Percentiles rank a stretch among this genome's conserved stretches.
Conservation (phyloP, 495 filamentous ascomycete genomes). For the Symbiotaphrina buchneri region DNA sequence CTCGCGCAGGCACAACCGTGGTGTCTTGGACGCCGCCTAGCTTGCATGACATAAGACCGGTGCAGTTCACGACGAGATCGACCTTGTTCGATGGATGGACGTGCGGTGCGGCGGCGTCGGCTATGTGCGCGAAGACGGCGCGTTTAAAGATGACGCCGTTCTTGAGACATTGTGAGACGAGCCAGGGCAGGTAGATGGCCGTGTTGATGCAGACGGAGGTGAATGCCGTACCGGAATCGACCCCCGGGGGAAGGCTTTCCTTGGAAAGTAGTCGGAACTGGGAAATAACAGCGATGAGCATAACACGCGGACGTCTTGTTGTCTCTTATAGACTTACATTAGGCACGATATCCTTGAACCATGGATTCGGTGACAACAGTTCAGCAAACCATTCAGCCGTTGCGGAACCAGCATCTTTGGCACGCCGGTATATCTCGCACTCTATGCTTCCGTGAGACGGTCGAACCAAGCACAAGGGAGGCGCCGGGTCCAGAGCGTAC, state of each 20-base stretch:
- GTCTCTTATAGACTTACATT: constrained; percentile 23
- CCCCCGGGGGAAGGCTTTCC: constrained; percentile 30
- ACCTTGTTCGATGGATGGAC: constrained; percentile 35
- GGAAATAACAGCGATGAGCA: no score
- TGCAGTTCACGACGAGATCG: constrained; percentile 69
- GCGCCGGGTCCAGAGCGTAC: constrained; percentile 21
- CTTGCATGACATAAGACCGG: constrained; percentile 47
- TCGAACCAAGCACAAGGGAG: not conserved
- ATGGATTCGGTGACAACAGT: constrained; percentile 46
- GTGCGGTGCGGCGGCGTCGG: constrained; percentile 42
- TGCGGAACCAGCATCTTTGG: constrained; percentile 30
- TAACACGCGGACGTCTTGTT: not conserved
- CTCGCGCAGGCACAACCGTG: constrained; percentile 53
- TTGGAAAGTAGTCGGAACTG: constrained; percentile 34
- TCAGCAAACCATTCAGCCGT: constrained; percentile 32
- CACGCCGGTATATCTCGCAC: constrained; percentile 33
- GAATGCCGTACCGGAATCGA: constrained; percentile 47
- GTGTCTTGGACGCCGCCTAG: constrained; percentile 70
- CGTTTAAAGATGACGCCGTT: constrained; percentile 43
- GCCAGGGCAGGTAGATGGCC: constrained; percentile 67
- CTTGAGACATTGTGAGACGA: constrained; percentile 50
- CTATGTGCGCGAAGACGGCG: constrained; percentile 40
- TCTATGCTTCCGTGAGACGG: constrained; percentile 14
- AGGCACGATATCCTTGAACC: constrained; percentile 61
- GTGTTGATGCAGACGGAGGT: constrained; percentile 84